phyloP scores from a whole-genome alignment of 257 asterid genomes.

The Plantago ovata region DNA sequence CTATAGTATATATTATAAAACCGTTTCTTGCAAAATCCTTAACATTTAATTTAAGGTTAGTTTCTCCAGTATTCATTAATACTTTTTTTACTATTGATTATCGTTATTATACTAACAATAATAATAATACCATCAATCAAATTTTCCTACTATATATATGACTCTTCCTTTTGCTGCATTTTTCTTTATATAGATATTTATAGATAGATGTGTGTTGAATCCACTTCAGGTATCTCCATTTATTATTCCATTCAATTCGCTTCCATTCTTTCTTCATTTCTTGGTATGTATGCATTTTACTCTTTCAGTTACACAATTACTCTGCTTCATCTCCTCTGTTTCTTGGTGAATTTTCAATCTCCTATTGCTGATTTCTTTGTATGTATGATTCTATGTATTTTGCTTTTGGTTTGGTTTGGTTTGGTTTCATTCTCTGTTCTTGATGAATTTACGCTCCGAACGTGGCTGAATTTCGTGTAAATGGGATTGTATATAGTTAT shows the following conservation, averaged over 20 bases:
- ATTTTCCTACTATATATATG: no score
- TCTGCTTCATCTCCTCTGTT: neutral
- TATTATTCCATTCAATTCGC: conserved; percentile 9
- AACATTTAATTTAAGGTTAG: conserved; percentile 29
- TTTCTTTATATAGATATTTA: no score
- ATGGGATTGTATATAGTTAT: no score
- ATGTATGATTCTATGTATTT: neutral
- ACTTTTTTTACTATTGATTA: conserved; percentile 1
- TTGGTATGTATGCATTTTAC: neutral
- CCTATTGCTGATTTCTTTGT: neutral
- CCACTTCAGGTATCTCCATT: conserved; percentile 10
- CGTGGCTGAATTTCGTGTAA: no score
- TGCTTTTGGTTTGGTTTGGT: no score
- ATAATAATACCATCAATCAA: no score
- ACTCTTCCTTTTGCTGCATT: no score
- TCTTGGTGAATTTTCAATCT: neutral
- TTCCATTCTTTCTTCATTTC: neutral
- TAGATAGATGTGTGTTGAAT: neutral
- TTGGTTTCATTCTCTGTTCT: neutral
- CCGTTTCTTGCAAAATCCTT: conserved; percentile 27
- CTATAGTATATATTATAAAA: no score
- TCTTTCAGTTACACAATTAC: neutral
- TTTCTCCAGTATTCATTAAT: no score
- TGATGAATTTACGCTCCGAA: neutral
- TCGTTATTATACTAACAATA: conserved; percentile 12